phyloP scores from a whole-genome alignment of 805 yeast genomes.

The Komagataella ulmi region DNA sequence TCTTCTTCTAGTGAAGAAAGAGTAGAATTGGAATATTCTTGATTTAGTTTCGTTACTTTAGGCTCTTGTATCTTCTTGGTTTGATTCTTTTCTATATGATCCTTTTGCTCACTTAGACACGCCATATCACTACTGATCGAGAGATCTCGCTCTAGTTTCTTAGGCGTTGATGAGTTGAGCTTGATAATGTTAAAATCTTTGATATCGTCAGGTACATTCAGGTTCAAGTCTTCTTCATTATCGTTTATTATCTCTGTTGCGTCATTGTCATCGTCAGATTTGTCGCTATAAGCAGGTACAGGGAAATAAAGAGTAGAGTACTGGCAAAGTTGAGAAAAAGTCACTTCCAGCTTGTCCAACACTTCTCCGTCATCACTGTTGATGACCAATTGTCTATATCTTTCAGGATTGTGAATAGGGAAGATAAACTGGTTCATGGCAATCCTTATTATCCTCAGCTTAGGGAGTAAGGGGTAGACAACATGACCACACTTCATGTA shows the following conservation, averaged over 20 bases:
- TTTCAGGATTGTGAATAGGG: slow-evolving; percentile 59
- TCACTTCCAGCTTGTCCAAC: slow-evolving; percentile 15
- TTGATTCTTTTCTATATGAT: too few species aligned
- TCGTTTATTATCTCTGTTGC: not conserved
- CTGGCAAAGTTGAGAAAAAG: slow-evolving; percentile 7
- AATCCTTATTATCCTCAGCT: slow-evolving; percentile 41
- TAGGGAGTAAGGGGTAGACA: slow-evolving; percentile 63
- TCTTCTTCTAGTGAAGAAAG: not conserved
- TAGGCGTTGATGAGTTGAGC: not conserved
- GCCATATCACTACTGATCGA: not conserved
- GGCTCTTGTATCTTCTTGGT: not conserved
- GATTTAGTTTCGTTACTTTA: not conserved
- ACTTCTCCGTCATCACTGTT: slow-evolving; percentile 17
- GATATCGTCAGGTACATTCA: not conserved
- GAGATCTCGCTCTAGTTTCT: not conserved
- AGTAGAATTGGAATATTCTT: not conserved
- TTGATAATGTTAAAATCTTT: not conserved
- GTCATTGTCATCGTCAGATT: not conserved
- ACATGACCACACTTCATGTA: slow-evolving; percentile 58
- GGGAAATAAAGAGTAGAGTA: slow-evolving; percentile 9
- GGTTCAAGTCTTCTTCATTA: not conserved
- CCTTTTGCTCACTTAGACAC: not conserved
- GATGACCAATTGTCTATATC: slow-evolving; percentile 53
- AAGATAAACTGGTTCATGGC: slow-evolving; percentile 36
- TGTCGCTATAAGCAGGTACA: not conserved